Base-by-base conservation (phyloP, 2,329 filamentous ascomycete genomes). In the Aspergillus japonicus region DNA sequence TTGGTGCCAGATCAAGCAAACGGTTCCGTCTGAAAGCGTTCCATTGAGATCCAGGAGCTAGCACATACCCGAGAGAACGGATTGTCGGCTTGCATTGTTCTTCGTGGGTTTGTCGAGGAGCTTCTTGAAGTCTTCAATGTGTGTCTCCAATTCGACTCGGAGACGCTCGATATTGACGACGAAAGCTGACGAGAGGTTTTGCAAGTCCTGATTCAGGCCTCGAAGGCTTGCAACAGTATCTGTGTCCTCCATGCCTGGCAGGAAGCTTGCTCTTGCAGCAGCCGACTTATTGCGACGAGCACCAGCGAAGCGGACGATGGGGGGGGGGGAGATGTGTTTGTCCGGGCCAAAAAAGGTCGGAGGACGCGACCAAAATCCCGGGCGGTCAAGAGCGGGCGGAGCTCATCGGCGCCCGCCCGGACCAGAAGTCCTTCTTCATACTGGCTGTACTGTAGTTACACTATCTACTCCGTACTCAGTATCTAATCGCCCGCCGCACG, bases 161-260 rank as follows among this genome's bases (percentile, higher is more conserved):
- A 89, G 82, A 65, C 91, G 86, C 62, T 94, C 88, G 44, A 91
- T 78, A 62, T 88, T 87, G 33, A 88, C 83, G 54, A 92, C 77
- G 29, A 89, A 86, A 58, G 87, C 85, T 70, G 95, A 88, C 64
- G 86, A 85, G 68, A 95, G 83, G 59, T 89, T 87, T 67, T 89
- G 81, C 63, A 99, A 86, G 78, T 96, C 92, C 75, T 90, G 87
- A 76, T 96, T 91, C 69, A 99, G 87, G 75, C 87, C 88, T 80
- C 93, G 88, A 70, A 98, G 86, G 77, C 87, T 86, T 72, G 89
- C 88, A 72, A 96, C 83, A 71, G 85, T 86, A 74, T 87, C 87
- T 73, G 86, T 81, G 71, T 89, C 88, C 75, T 89, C 87, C 91
- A 95, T 94, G 33, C 50, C 68, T 59, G 55, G 48, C 26, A 16